Evolutionary conservation across 768 basidiomycete species (phyloP).

Genomic region (Leccinum variicolor): DNA sequence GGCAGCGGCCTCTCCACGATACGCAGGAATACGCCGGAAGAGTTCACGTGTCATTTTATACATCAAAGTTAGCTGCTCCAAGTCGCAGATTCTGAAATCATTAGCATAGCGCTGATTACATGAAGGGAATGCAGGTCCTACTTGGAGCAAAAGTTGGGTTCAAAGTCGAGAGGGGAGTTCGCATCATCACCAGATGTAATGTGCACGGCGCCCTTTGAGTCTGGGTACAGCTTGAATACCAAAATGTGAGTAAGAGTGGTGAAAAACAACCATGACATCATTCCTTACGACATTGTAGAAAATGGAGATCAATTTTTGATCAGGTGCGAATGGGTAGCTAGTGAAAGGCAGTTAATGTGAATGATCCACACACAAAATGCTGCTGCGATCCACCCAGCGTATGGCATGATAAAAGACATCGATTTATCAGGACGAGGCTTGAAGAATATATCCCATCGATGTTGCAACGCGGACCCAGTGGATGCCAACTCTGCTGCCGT

Average conservation of each 20-base stretch:
- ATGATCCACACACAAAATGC: not conserved
- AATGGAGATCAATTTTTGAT: slow-evolving; percentile 27
- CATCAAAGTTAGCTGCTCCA: slow-evolving; percentile 44
- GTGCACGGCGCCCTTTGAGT: slow-evolving; percentile 45
- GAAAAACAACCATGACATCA: too few species aligned
- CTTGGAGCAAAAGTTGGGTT: slow-evolving; percentile 43
- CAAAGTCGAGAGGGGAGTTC: slow-evolving; percentile 43
- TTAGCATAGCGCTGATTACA: not conserved
- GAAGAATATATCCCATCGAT: slow-evolving; percentile 46
- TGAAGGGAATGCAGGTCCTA: slow-evolving; percentile 17
- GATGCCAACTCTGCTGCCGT: not conserved
- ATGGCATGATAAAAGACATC: slow-evolving; percentile 39
- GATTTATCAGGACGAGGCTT: slow-evolving; percentile 52
- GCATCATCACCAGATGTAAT: slow-evolving; percentile 41
- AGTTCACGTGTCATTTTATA: slow-evolving; percentile 59
- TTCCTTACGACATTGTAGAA: slow-evolving; percentile 34
- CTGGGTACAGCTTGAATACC: slow-evolving; percentile 38
- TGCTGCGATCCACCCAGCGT: slow-evolving; percentile 37
- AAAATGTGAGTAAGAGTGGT: not conserved
- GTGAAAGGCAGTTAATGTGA: not conserved
- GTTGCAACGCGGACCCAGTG: not conserved
- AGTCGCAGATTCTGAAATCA: slow-evolving; percentile 28
- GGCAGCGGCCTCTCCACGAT: slow-evolving; percentile 17
- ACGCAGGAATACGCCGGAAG: slow-evolving; percentile 46
- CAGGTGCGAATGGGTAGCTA: slow-evolving; percentile 25